Percentiles rank a stretch among this genome's conserved stretches.
phyloP scores from a whole-genome alignment of 208 protist genomes.

The Novymonas esmeraldas region DNA sequence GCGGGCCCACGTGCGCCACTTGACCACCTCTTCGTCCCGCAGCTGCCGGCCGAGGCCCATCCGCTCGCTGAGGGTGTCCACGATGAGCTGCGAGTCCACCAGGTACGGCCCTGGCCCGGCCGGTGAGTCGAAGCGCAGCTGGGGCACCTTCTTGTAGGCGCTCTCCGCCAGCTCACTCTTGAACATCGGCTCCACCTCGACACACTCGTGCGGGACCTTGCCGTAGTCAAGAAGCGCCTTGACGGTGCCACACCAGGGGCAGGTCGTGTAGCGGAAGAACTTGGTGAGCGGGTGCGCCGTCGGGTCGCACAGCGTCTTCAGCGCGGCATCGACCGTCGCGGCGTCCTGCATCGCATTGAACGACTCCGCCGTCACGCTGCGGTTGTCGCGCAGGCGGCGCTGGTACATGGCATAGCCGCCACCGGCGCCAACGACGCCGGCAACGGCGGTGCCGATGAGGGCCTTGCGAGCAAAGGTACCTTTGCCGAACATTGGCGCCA shows the following conservation, averaged over 20 bases:
- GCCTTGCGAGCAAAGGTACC: constrained; percentile 50
- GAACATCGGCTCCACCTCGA: constrained; percentile 93
- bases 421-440: constrained; percentile 41
- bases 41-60: constrained; percentile 60
- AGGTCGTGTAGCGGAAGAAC: constrained; percentile 89
- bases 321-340: constrained; percentile 46
- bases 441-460: constrained; percentile 31
- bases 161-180: constrained; percentile 73
- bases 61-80: constrained; percentile 70
- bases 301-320: constrained; percentile 49
- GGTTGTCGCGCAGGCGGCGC: constrained; percentile 78
- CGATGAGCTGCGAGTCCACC: constrained; percentile 86
- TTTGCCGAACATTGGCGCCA: constrained; percentile 66
- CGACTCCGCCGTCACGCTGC: constrained; percentile 66
- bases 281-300: constrained; percentile 47
- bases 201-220: constrained; percentile 70
- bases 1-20: constrained; percentile 85
- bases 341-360: constrained; percentile 81
- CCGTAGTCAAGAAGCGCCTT: constrained; percentile 89
- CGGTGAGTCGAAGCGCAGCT: constrained; percentile 72
- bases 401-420: constrained; percentile 78
- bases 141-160: constrained; percentile 92
- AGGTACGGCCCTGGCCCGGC: constrained; percentile 61
- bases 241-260: constrained; percentile 90
- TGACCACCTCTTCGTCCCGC: constrained; percentile 61